Conservation (phyloP, 345 rosid species). For the Melastoma malabathricum region DNA sequence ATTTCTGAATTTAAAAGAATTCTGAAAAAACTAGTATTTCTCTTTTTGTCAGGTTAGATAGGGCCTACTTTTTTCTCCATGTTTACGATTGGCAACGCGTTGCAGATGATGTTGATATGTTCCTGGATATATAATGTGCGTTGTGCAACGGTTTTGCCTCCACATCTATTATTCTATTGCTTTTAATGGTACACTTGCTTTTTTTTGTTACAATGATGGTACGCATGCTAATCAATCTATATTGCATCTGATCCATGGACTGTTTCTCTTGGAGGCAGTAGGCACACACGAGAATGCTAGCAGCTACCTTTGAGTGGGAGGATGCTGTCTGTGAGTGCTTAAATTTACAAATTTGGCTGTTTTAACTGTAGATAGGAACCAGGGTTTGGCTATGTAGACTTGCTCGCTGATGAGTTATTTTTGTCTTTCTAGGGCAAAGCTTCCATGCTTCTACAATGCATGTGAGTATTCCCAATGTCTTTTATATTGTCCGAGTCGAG, state of each 20-base stretch:
- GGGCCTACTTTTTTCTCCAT: too few relatives aligned
- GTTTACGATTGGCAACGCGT: too few relatives aligned
- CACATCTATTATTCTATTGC: background rate
- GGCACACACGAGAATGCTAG: constrained; percentile 26
- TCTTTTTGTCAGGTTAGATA: too few relatives aligned
- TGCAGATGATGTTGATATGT: too few relatives aligned
- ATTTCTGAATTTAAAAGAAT: too few relatives aligned
- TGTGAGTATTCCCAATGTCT: constrained; percentile 30
- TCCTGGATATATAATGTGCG: background rate
- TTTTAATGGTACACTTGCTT: constrained; percentile 2
- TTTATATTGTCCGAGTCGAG: background rate
- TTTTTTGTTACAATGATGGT: constrained; percentile 1
- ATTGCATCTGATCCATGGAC: constrained; percentile 54
- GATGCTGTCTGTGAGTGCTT: constrained; percentile 23
- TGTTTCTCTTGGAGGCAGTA: constrained; percentile 37
- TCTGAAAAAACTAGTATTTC: too few relatives aligned
- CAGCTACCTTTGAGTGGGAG: constrained; percentile 16
- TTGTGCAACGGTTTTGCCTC: background rate
- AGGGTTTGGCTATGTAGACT: background rate
- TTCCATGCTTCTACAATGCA: constrained; percentile 13
- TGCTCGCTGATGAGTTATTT: constrained; percentile 7
- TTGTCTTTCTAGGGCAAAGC: constrained; percentile 21
- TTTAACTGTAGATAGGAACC: constrained; percentile 1
- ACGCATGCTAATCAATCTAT: constrained; percentile 28
- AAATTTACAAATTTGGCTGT: background rate